A percentile compares a stretch with the other conserved stretches of the same genome.
phyloP scores from a whole-genome alignment of 2,329 filamentous ascomycete genomes.

The Xylaria multiplex region DNA sequence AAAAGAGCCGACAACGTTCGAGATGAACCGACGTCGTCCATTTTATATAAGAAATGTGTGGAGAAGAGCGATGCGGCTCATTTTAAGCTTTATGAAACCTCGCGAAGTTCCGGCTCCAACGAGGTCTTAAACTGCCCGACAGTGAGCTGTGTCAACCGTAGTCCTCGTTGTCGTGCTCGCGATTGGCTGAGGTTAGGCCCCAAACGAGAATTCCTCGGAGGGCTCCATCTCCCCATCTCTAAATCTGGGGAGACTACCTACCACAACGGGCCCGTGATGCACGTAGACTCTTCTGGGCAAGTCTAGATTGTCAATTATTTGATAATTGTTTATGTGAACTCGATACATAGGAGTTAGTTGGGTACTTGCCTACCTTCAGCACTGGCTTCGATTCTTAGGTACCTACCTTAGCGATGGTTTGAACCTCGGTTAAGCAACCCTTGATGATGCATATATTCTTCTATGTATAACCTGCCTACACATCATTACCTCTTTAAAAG shows the following conservation, averaged over 20 bases:
- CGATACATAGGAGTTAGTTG: background rate
- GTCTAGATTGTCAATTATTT: too few relatives aligned
- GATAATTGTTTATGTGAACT: too few relatives aligned
- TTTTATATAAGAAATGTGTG: conserved; percentile 45
- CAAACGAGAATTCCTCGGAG: conserved; percentile 49
- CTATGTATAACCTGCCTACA: too few relatives aligned
- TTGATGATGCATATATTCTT: too few relatives aligned
- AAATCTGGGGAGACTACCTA: background rate
- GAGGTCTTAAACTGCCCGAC: conserved; percentile 38
- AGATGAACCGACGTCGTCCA: conserved; percentile 37
- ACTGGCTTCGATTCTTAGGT: too few relatives aligned
- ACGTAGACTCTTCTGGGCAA: too few relatives aligned
- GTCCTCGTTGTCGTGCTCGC: conserved; percentile 29
- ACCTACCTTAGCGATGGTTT: too few relatives aligned
- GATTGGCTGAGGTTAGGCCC: conserved; percentile 44
- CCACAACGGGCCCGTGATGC: background rate
- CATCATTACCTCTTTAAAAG: too few relatives aligned
- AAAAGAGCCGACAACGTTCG: conserved; percentile 3
- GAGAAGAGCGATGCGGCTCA: conserved; percentile 47
- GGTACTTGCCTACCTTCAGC: background rate
- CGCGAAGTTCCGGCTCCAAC: conserved; percentile 45
- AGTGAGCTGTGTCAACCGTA: conserved; percentile 33
- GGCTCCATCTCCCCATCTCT: conserved; percentile 4
- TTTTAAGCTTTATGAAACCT: conserved; percentile 46
- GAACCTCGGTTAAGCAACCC: too few relatives aligned